Base-by-base conservation (phyloP, 768 basidiomycete genomes). In the Boletus reticulatus region DNA sequence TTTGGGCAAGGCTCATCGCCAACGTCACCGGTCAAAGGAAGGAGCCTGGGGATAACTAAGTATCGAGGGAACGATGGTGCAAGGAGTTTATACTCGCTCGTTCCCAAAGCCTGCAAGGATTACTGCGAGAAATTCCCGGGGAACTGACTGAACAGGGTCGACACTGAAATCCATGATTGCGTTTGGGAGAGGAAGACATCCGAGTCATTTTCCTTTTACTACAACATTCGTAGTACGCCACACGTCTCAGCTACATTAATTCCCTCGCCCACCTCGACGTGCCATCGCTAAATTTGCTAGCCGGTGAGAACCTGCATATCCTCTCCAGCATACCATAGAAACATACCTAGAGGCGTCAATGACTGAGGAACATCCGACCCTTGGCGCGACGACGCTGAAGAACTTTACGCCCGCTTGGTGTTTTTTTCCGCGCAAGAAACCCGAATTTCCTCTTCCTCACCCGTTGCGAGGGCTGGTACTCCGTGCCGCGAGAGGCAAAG, bases 401-500 rank as follows among this genome's bases (percentile, higher is more conserved):
- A 42, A 92, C 81, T 63, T 82, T 91, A 60, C 87, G 81, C 4
- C 93, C 94, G 36, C 81, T 76, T 22, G 81, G 78, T 10, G 78
- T 83, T 62, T 80, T 80, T 70, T 88, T 84, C 56, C 94, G 76
- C 0, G 87, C 82, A 34, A 98, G 80, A 72, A 96, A 98, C 7
- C 95, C 95, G 67, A 92, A 90, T 69, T 88, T 93, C 63, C 93
- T 81, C 78, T 98, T 98, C 62, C 95, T 77, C 67, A 90, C 91
- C 41, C 94, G 82, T 72, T 96, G 94, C 0, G 90, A 93, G n/a
- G 95, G 95, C 69, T 98, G 95, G 65, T 98, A 98, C 73, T 95
- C 92, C n/a, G 84, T 82, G 43, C 95, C 95, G 43, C 84, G 82
- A 29, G 87, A 80, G 31, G 77, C 77, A 67, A 80, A 85, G 8